phyloP scores from a whole-genome alignment of 2,329 filamentous ascomycete genomes.

The Nemania diffusa region DNA sequence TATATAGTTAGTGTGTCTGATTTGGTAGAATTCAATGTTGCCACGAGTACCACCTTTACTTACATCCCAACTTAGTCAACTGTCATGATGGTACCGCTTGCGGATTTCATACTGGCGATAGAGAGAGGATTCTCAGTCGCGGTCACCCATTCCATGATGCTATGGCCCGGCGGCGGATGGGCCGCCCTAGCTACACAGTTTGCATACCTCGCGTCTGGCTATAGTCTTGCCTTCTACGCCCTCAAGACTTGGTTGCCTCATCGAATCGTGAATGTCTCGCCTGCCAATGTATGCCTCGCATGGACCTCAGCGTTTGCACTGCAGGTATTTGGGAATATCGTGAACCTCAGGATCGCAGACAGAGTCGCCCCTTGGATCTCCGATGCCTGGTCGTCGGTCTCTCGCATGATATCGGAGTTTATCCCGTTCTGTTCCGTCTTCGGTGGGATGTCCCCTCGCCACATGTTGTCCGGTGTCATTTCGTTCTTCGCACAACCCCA shows the following conservation, averaged over 20 bases:
- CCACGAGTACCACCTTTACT: background rate
- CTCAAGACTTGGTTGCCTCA: background rate
- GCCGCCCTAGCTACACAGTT: background rate
- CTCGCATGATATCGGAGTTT: background rate
- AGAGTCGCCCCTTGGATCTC: background rate
- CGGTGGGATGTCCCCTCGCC: background rate
- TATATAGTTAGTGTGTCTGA: background rate
- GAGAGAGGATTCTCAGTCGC: background rate
- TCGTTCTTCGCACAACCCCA: slow-evolving; percentile 13
- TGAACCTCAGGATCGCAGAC: background rate
- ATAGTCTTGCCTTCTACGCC: slow-evolving; percentile 5
- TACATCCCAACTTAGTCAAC: background rate
- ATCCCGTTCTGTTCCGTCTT: background rate
- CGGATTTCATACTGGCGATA: background rate
- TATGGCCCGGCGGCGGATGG: slow-evolving; percentile 1
- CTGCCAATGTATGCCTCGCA: background rate
- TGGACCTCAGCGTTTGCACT: background rate
- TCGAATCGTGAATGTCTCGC: background rate
- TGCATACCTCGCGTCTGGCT: background rate
- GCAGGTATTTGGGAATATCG: background rate
- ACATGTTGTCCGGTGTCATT: background rate
- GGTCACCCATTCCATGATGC: background rate
- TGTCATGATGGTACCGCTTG: background rate
- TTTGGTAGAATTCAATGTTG: background rate
- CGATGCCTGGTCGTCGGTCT: background rate